Percentiles rank a stretch among this genome's conserved stretches.
Evolutionary conservation across 2,329 filamentous ascomycete genomes (phyloP).

Genomic region (Botrytis fragariae): DNA sequence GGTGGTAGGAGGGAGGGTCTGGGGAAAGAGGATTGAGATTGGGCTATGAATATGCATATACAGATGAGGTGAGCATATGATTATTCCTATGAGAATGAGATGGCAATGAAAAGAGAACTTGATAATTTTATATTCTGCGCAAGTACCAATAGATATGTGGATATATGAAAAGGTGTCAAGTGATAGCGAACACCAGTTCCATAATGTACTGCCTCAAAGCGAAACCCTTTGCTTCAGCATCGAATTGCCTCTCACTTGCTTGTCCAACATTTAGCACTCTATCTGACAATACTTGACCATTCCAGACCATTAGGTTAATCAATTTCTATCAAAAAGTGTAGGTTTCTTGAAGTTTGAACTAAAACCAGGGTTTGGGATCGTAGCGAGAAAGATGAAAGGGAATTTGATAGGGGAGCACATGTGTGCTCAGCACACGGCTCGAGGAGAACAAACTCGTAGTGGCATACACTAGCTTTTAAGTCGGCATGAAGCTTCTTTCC

Average conservation of each 20-base stretch:
- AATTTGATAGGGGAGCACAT: rapidly evolving
- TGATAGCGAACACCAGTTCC: neutral
- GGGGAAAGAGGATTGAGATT: neutral
- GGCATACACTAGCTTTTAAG: rapidly evolving
- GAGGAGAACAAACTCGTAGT: neutral
- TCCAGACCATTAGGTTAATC: neutral
- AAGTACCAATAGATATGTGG: neutral
- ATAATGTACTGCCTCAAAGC: no score
- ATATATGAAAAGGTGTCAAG: neutral
- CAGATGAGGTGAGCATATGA: neutral
- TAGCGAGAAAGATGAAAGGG: neutral
- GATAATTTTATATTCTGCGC: rapidly evolving
- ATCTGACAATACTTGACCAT: neutral
- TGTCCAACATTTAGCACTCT: neutral
- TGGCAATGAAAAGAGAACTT: neutral
- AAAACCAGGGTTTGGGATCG: neutral
- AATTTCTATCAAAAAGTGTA: neutral
- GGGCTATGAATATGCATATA: neutral
- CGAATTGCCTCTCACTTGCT: neutral
- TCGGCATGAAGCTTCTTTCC: neutral
- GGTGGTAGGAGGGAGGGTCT: neutral
- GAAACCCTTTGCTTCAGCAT: neutral
- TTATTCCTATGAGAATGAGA: rapidly evolving
- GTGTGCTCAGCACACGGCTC: neutral
- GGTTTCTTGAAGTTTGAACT: neutral